phyloP scores from a whole-genome alignment of 768 basidiomycete species.

The Paxillus involutus region DNA sequence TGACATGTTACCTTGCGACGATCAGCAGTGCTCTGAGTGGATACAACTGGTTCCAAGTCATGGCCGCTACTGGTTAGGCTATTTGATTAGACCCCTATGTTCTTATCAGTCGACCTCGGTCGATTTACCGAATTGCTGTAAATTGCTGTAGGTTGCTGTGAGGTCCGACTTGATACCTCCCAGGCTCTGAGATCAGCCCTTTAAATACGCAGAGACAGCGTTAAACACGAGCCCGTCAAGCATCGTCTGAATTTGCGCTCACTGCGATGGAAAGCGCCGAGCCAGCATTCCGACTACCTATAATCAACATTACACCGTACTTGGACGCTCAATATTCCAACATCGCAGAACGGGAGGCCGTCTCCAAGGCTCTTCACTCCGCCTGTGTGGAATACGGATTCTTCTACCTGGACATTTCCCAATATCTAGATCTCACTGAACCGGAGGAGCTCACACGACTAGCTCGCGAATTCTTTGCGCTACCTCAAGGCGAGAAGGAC shows the following conservation, averaged over 20 bases:
- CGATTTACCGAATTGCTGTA: no score
- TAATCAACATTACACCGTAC: conserved; percentile 74
- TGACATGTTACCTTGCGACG: no score
- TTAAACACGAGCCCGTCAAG: no score
- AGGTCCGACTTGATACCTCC: background rate
- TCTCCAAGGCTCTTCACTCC: conserved; percentile 59
- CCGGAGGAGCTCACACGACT: conserved; percentile 63
- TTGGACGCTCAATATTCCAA: conserved; percentile 35
- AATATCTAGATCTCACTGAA: conserved; percentile 55
- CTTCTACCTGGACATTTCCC: conserved; percentile 80
- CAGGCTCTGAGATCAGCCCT: background rate
- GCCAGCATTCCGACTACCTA: conserved; percentile 47
- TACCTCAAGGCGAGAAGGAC: conserved; percentile 79
- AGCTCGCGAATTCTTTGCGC: conserved; percentile 69
- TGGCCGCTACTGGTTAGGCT: no score
- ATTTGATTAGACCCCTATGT: no score
- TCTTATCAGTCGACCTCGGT: no score
- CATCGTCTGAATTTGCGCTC: no score
- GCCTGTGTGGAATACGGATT: conserved; percentile 84
- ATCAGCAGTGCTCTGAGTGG: no score
- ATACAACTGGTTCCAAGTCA: no score
- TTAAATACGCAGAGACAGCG: no score
- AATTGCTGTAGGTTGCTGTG: no score
- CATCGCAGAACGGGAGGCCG: conserved; percentile 40
- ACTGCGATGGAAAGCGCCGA: conserved; percentile 12